Percentiles rank a stretch among this genome's conserved stretches.
These are phyloP conservation scores for Monascus purpureus DNA, from an alignment of 495 filamentous ascomycete genomes.

Conservation along the genomic window DNA sequence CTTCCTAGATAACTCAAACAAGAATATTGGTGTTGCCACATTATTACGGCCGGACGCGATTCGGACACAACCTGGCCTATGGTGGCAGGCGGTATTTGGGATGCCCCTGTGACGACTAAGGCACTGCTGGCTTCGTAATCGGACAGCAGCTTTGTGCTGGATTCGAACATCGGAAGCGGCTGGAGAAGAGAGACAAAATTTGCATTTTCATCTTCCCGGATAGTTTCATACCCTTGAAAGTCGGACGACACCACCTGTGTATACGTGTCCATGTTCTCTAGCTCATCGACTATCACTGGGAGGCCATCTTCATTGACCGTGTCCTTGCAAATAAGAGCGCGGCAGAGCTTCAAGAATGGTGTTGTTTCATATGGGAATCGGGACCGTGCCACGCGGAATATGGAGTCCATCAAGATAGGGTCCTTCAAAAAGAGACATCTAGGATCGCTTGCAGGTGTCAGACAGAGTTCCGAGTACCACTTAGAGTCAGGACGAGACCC, in stretches of 20 bases:
- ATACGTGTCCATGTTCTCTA: conserved; percentile 52
- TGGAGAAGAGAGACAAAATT: conserved; percentile 39
- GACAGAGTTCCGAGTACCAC: conserved; percentile 17
- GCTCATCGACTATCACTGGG: conserved; percentile 33
- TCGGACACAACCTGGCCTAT: conserved; percentile 57
- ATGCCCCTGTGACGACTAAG: conserved; percentile 25
- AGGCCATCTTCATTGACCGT: conserved; percentile 35
- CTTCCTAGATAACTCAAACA: conserved; percentile 61
- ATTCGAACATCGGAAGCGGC: conserved; percentile 26
- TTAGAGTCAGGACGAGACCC: conserved; percentile 14
- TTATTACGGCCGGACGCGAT: conserved; percentile 47
- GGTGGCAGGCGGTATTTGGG: conserved; percentile 43
- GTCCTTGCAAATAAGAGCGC: conserved; percentile 32
- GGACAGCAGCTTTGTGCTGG: conserved; percentile 8
- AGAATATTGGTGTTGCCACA: conserved; percentile 64
- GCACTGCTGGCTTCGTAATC: conserved; percentile 14
- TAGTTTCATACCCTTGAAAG: conserved; percentile 57
- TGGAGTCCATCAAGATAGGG: conserved; percentile 34
- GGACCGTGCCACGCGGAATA: conserved; percentile 47
- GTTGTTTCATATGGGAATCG: conserved; percentile 78
- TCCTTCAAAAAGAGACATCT: conserved; percentile 41
- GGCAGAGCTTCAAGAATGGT: conserved; percentile 60
- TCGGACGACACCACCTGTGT: conserved; percentile 53
- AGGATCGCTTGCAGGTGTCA: conserved; percentile 28
- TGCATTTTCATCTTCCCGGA: conserved; percentile 71